phyloP scores from a whole-genome alignment of 164 flowering plant species.

The Vitis rupestris region DNA sequence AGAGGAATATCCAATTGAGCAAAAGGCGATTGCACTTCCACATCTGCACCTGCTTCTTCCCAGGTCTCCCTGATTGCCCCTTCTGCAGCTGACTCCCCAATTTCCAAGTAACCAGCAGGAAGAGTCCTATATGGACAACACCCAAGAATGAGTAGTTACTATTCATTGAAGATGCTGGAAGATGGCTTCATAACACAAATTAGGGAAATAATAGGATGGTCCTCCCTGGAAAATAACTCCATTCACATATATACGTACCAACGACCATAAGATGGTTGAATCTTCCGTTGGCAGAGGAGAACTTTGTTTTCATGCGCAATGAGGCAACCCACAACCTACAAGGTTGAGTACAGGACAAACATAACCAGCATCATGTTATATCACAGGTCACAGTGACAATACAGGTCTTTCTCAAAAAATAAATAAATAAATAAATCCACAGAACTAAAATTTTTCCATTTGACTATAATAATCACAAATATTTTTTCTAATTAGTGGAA shows the following conservation, averaged over 20 bases:
- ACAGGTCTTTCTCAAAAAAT: no score
- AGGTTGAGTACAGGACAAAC: neutral
- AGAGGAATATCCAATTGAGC: conserved; percentile 92
- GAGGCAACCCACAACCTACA: conserved; percentile 92
- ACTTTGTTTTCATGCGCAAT: conserved; percentile 84
- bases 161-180: neutral
- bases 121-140: conserved; percentile 67
- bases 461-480: no score
- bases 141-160: neutral
- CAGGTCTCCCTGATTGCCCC: conserved; percentile 93
- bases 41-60: conserved; percentile 97
- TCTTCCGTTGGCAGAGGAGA: conserved; percentile 85
- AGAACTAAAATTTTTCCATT: no score
- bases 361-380: no score
- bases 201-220: no score
- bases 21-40: conserved; percentile 82
- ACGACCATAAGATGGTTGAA: conserved; percentile 86
- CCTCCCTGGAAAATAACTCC: neutral
- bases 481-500: no score
- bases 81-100: conserved; percentile 93
- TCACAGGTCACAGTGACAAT: no score
- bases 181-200: neutral
- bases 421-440: no score
- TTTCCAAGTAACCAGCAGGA: conserved; percentile 97
- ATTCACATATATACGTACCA: conserved; percentile 54